Base-by-base conservation (phyloP, 2,329 filamentous ascomycete genomes). In the Trichoderma atrobrunneum region DNA sequence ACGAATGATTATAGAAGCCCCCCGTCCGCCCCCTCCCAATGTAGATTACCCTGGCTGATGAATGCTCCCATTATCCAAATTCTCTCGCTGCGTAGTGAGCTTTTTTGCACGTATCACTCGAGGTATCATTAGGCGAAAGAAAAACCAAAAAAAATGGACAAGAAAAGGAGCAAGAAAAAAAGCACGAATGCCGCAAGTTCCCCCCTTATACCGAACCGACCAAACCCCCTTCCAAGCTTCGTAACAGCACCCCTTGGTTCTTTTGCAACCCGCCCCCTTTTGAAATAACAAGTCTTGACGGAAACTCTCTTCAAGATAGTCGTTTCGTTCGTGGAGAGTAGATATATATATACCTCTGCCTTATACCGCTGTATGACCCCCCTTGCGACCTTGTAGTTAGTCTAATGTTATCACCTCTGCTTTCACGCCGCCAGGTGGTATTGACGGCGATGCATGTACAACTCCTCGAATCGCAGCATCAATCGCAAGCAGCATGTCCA, bases 401-500 rank as follows among this genome's bases (percentile, higher is more conserved):
- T 71, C 26, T 24, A 71, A 26, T 43, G 48, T 26, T 2, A 63
- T 59, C 62, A 34, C 62, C 28, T 61, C 71, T 28, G 21, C 18
- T 30, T 60, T 56, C n/a, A 56, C 24, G 12, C 62, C 63, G 34
- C 30, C 36, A 6, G 39, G 28, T 32, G 26, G n/a, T 43, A 51
- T 28, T 28, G 61, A 60, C 7, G 28, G 30, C 6, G 69, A 70
- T 26, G 63, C 70, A 18, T 54, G 28, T 54, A 77, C 72, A 56
- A 77, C 72, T n/a, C 80, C 76, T 56, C 84, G 80, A 32, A 89
- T 76, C 16, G 81, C 82, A 21, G 85, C 84, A 76, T 89, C 86
- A 10, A 87, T 80, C 21, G 83, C 82, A 60, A 79, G 78, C 30
- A 90, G 79, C 74, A 89, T 79, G 70, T 85, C 84, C 34, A 86